Evolutionary conservation across 169 alveolate genomes (phyloP).

Genomic region (Cardiosporidium cionae): DNA sequence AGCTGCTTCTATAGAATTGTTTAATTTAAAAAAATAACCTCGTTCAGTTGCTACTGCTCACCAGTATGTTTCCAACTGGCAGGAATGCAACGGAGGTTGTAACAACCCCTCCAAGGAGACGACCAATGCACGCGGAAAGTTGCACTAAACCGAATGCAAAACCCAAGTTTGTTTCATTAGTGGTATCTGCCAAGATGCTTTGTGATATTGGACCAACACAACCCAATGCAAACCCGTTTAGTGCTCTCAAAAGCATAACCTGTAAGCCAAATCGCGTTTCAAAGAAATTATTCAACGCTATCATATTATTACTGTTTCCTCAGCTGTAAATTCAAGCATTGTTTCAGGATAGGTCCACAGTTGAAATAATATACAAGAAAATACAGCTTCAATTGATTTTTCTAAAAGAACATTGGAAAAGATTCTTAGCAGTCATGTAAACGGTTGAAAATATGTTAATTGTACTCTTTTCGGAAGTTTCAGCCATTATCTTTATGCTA

Average conservation of each 20-base stretch:
- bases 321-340: too few relatives aligned
- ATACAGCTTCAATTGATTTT: too few relatives aligned
- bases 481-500: too few relatives aligned
- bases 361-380: too few relatives aligned
- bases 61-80: conserved; percentile 53
- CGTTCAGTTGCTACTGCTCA: background rate
- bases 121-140: conserved; percentile 62
- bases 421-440: background rate
- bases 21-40: background rate
- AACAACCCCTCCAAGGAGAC: conserved; percentile 69
- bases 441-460: too few relatives aligned
- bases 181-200: conserved; percentile 66
- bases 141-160: conserved; percentile 69
- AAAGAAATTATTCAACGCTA: too few relatives aligned
- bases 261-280: conserved; percentile 5
- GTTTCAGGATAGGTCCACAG: too few relatives aligned
- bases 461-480: too few relatives aligned
- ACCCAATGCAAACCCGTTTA: conserved; percentile 68
- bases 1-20: background rate
- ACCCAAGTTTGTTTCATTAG: conserved; percentile 51
- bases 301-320: too few relatives aligned
- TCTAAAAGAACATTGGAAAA: background rate
- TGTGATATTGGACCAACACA: conserved; percentile 71
- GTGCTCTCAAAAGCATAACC: conserved; percentile 56
- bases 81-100: conserved; percentile 65